Conservation (phyloP, 1,284 basidiomycete genomes). For the Irpex sp. region DNA sequence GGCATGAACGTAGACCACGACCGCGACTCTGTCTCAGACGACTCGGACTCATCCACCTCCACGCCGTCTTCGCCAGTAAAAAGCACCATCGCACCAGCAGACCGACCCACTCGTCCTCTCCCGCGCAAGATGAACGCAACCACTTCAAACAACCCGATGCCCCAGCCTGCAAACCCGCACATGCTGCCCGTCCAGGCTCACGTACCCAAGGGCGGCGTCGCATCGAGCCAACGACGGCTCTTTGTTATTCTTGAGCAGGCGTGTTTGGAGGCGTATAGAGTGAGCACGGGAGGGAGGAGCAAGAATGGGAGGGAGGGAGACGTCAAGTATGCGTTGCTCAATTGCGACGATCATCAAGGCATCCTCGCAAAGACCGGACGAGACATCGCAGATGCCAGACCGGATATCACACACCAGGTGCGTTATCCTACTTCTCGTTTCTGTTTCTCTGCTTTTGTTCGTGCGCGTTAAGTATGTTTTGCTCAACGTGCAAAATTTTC, state of each 20-base stretch:
- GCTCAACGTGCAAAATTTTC: neutral
- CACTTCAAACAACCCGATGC: conserved; percentile 30
- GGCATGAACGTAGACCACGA: conserved; percentile 20
- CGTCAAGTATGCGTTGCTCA: conserved; percentile 95
- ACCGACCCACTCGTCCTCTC: conserved; percentile 43
- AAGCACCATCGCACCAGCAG: conserved; percentile 33
- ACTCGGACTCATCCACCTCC: conserved; percentile 16
- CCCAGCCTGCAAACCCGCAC: conserved; percentile 60
- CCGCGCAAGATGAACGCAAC: conserved; percentile 44
- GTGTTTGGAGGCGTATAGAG: conserved; percentile 93
- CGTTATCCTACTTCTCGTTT: too few relatives aligned
- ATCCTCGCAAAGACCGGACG: conserved; percentile 97
- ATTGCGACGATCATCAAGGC: conserved; percentile 99
- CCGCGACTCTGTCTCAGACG: conserved; percentile 7
- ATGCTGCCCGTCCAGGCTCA: conserved; percentile 81
- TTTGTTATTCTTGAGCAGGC: conserved; percentile 94
- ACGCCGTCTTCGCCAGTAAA: conserved; percentile 12
- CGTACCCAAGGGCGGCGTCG: conserved; percentile 56
- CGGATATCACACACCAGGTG: conserved; percentile 99
- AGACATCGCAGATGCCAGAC: conserved; percentile 97
- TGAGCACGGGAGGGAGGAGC: conserved; percentile 58
- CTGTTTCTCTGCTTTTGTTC: too few relatives aligned
- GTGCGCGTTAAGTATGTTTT: neutral
- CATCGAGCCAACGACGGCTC: conserved; percentile 58
- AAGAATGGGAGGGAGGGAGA: conserved; percentile 61